Base-by-base conservation (phyloP, 1,284 basidiomycete species). In the Cutaneotrichosporon spelunceum region DNA sequence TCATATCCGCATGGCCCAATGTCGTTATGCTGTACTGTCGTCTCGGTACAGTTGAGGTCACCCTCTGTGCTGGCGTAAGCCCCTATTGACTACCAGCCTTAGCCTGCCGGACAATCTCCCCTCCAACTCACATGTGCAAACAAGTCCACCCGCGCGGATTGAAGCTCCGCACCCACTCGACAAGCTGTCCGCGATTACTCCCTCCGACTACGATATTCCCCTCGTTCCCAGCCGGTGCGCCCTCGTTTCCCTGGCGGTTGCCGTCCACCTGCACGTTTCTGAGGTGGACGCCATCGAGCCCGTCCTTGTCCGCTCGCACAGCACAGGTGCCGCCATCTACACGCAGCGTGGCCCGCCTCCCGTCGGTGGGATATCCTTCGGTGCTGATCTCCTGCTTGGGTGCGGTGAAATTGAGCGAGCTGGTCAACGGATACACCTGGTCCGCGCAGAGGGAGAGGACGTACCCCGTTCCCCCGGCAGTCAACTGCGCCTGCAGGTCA, bases 241-340 rank as follows among this genome's bases (percentile, higher is more conserved):
- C 14, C 4, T 10, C 29, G 21, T 30, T 42, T 4, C 60, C 62
- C 5, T 63, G 70, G 50, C 80, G 69, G 56, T 74, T 72, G 11
- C 80, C 80, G 59, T 80, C 66, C 50, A 87, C 88, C 82, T 90
- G 88, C 23, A 91, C 77, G 75, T 90, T 85, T 34, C 88, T 83
- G 48, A 91, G 77, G 62, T 80, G 85, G 24, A 86, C 81, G 21
- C 52, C n/a, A 19, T 53, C 52, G 30, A 53, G 29, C n/a, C 85
- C 84, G 54, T 75, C 77, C 70, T 87, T 89, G 13, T 82, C 83
- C 14, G 87, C 89, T 66, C 86, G 82, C 5, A 91, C 81, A 8
- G 89, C 89, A 1, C 84, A 87, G 0, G 88, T 86, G 63, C 82
- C 76, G 1, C 89, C 90, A 66, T 76, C 78, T 6, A 91, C 83